A percentile compares a stretch with the other conserved stretches of the same genome.
phyloP scores from a whole-genome alignment of 2,329 filamentous ascomycete genomes.

The Colletotrichum sp. region DNA sequence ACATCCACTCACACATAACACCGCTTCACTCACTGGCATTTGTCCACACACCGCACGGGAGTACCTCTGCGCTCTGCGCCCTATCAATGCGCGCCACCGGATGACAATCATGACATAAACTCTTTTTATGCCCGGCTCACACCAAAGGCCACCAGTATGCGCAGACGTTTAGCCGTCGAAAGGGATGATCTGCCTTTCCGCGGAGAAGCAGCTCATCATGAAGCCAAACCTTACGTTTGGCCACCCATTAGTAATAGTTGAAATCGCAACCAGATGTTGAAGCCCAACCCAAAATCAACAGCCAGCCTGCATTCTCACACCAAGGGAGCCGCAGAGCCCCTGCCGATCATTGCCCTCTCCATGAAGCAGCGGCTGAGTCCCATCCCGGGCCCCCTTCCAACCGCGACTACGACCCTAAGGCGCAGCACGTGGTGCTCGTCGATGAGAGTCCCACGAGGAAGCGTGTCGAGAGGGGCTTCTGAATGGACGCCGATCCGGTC shows the following conservation, averaged over 20 bases:
- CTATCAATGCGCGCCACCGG: not conserved
- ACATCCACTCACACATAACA: not conserved
- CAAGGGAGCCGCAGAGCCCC: not conserved
- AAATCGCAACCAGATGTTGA: not conserved
- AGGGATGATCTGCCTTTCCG: not conserved
- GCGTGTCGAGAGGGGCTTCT: not conserved
- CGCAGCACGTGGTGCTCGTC: constrained; percentile 4
- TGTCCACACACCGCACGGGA: not conserved
- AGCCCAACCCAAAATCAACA: not conserved
- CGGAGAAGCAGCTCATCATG: not conserved
- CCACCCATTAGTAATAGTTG: not conserved
- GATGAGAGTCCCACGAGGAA: not conserved
- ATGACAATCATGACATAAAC: not conserved
- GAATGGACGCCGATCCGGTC: not conserved
- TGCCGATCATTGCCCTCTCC: constrained; percentile 1
- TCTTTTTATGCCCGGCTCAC: not conserved
- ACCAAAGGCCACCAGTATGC: not conserved
- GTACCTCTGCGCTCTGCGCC: not conserved
- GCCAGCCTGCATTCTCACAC: not conserved
- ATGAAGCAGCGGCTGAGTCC: not conserved
- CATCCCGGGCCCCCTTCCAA: not conserved
- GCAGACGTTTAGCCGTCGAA: not conserved
- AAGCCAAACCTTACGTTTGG: not conserved
- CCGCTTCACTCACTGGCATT: not conserved
- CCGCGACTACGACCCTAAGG: not conserved